Base-by-base conservation (phyloP, 768 basidiomycete genomes). In the Neoboletus subvelutipes region DNA sequence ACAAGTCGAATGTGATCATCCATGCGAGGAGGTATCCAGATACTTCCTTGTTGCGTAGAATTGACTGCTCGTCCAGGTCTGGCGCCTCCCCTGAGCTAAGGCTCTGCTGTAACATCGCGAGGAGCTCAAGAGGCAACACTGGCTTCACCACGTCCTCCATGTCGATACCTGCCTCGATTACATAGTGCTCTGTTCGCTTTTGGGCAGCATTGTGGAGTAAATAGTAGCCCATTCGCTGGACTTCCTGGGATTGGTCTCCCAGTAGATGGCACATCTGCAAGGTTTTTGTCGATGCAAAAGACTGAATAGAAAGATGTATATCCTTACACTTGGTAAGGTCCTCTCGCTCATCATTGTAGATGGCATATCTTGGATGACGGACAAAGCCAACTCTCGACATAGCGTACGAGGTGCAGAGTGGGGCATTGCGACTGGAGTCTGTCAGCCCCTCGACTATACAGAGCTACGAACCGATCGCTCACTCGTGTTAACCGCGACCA, bases 1-100 rank as follows among this genome's bases (percentile, higher is more conserved):
- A 97, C 20, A 89, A 76, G 65, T 94, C 92, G 59, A 97, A 87
- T 1, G 87, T 68, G n/a, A 92, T 74, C 87, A 95, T 90, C 94
- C 94, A 97, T 2, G 81, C 83, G 10, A 97, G 79, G n/a, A 97
- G 73, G 59, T 83, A 82, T 4, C 87, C 85, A 58, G 90, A 84
- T 2, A 81, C 67, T 48, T 75, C 77, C 78, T 71, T 60, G 55
- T 61, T 67, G 57, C 49, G 60, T 6, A 47, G 28, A 57, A 72
- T 48, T 54, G 82, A 76, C 60, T 77, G 70, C 49, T 77, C 74
- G 2, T 75, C 71, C 2, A 72, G 65, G 36, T 78, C 77, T 26
- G 75, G 72, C 9, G 54, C 66, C 8, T 78, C 78, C 5, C 74
- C 76, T 0, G 74, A 67, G 10, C 74, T 64, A 26, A 86, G 63